phyloP scores from a whole-genome alignment of 805 yeast species.

The Saccharomycopsis fibuligera region DNA sequence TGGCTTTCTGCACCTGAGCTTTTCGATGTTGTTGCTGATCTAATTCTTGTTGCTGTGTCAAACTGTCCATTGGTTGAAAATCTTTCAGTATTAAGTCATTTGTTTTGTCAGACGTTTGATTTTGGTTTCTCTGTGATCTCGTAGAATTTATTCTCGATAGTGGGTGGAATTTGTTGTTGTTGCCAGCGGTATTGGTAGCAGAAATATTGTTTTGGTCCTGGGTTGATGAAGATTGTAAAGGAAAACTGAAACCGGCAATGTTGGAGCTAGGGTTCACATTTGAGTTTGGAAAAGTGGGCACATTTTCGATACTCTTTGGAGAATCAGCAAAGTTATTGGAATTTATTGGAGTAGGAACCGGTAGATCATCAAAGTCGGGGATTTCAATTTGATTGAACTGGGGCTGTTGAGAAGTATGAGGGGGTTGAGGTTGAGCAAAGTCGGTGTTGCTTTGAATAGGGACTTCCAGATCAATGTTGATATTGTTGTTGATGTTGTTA shows the following conservation, averaged over 20 bases:
- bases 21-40: neutral
- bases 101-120: neutral
- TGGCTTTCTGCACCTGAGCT: no score
- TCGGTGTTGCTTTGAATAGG: neutral
- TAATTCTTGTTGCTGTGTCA: neutral
- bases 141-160: neutral
- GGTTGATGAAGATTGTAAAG: neutral
- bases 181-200: neutral
- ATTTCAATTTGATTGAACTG: constrained; percentile 17
- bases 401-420: constrained; percentile 1
- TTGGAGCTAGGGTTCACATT: neutral
- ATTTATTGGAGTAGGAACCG: neutral
- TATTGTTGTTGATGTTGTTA: neutral
- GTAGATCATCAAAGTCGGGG: constrained; percentile 16
- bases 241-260: constrained; percentile 11
- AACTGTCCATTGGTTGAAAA: no score
- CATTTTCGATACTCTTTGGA: neutral
- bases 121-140: neutral
- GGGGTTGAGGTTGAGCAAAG: neutral
- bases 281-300: neutral
- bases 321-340: neutral
- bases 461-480: neutral
- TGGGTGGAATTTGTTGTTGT: neutral
- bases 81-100: no score
- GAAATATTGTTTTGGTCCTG: neutral